phyloP scores from a whole-genome alignment of 192 early-diverging fungal genomes.

The Thamnidium elegans region DNA sequence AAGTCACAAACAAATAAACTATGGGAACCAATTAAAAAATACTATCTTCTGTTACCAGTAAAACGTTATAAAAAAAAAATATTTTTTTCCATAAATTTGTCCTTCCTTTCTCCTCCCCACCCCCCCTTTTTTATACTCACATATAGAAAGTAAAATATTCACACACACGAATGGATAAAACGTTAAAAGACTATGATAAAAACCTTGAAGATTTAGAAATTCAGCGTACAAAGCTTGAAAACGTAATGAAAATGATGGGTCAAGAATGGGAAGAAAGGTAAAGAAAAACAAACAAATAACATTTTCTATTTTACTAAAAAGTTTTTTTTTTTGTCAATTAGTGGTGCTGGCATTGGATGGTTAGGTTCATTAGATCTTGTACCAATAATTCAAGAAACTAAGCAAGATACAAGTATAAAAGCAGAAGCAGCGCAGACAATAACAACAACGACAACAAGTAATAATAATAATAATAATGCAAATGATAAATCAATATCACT shows the following conservation, averaged over 20 bases:
- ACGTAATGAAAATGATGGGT: slow-evolving; percentile 33
- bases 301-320: slow-evolving; percentile 4
- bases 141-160: not conserved
- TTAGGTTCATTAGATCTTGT: slow-evolving; percentile 16
- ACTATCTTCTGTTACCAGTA: no score
- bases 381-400: not conserved
- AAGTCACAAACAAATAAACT: no score
- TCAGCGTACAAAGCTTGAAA: slow-evolving; percentile 28
- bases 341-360: slow-evolving; percentile 41
- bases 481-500: not conserved
- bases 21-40: no score
- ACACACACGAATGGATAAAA: slow-evolving; percentile 8
- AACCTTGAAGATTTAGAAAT: slow-evolving; percentile 33
- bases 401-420: not conserved
- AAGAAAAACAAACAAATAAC: not conserved
- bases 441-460: not conserved
- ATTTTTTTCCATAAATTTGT: not conserved
- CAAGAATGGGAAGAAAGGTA: slow-evolving; percentile 43
- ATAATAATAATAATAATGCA: not conserved
- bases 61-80: no score
- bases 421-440: no score
- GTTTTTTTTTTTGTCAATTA: not conserved
- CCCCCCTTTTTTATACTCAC: not conserved
- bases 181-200: slow-evolving; percentile 37
- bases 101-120: not conserved